Base-by-base conservation (phyloP, 441 rosid species). In the Populus tomentosa region DNA sequence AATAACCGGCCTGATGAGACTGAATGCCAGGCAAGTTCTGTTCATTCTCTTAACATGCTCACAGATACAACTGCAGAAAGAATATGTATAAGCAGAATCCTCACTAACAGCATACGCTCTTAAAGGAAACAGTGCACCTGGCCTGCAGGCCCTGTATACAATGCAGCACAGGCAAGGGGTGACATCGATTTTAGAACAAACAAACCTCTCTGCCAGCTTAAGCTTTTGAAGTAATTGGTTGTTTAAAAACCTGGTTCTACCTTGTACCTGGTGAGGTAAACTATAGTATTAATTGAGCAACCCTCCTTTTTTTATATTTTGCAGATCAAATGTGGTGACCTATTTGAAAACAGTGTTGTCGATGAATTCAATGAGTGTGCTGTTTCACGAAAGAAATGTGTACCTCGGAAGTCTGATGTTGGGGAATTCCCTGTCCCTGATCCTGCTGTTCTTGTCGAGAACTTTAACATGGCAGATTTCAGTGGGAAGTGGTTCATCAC, bases 291-390 rank as follows among this genome's bases (percentile, higher is more conserved):
- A 38, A 65, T 35, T 40, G 59, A 50, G 30, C 63, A 68, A 26
- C 30, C 35, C 18, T 36, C 21, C 11, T n/a, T 24, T 10, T 46
- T 5, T 46, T 46, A 46, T 46, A 40, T 46, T 4, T 13, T 46
- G 56, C 6, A 46, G 56, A 46, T 46, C 56, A 46, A 53, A 18
- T 53, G 61, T 18, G 61, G n/a, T 6, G 61, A 53, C 21, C 61
- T 53, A 53, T 53, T 53, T 53, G 21, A 92, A 85, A 95, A 95
- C 80, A 89, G 81, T 21, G 93, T 90, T 30, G 99, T 95, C 75
- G 98, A 95, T 72, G 88, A 94, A 82, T 95, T 95, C 88, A 95
- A 94, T 30, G 97, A 92, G 77, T 94, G 98, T 81, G 98, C 98
- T 23, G 97, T 95, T 75, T 86, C 99, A 13, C 81, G 97, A 72